These are phyloP conservation scores for Agrostemma githago DNA, from an alignment of 148 eudicot species.

Conservation along the genomic window DNA sequence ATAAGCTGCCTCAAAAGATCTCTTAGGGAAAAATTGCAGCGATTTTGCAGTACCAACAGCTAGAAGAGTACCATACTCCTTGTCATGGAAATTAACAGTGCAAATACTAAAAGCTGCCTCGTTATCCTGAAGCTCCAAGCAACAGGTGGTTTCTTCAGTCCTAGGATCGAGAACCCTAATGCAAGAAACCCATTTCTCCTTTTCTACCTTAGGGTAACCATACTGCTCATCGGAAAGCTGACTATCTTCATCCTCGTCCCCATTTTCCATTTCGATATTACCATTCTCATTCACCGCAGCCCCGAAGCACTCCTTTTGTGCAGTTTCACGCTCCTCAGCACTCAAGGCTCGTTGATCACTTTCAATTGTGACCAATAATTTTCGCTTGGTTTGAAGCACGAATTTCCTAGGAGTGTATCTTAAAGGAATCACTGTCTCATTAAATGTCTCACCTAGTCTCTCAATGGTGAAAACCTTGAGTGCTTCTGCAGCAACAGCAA, in stretches of 20 bases:
- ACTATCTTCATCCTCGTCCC: conserved; percentile 74
- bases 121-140: conserved; percentile 96
- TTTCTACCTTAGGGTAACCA: conserved; percentile 89
- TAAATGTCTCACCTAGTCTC: conserved; percentile 94
- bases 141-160: conserved; percentile 67
- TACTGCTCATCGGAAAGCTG: conserved; percentile 91
- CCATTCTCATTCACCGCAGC: conserved; percentile 82
- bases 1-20: conserved; percentile 66
- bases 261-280: conserved; percentile 72
- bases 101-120: conserved; percentile 96
- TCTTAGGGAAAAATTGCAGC: conserved; percentile 85
- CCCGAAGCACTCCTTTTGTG: conserved; percentile 80
- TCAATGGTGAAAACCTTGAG: conserved; percentile 88
- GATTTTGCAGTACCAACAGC: conserved; percentile 98
- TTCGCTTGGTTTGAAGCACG: conserved; percentile 78
- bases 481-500: conserved; percentile 94
- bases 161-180: conserved; percentile 92
- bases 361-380: conserved; percentile 76
- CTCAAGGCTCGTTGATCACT: conserved; percentile 91
- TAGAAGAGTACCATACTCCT: conserved; percentile 91
- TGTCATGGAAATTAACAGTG: conserved; percentile 91
- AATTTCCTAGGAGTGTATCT: conserved; percentile 96
- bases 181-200: conserved; percentile 96
- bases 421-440: conserved; percentile 78
- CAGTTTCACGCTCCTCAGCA: conserved; percentile 91